Evolutionary conservation across 768 basidiomycete genomes (phyloP).

Genomic region (Leccinum imitatum): DNA sequence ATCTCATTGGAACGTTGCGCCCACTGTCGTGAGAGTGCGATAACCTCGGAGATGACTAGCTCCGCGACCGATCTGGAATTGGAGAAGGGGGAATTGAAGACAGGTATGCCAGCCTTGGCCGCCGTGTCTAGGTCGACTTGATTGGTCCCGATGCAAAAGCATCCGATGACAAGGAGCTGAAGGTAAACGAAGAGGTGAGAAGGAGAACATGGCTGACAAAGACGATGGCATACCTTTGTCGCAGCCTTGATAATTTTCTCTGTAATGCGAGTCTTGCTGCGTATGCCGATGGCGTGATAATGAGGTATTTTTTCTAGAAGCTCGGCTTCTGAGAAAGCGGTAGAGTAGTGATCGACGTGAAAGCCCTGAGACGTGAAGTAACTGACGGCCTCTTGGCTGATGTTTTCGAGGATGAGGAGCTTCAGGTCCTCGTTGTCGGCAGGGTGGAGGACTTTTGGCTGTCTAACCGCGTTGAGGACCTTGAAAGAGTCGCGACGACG

Average conservation of each 20-base stretch:
- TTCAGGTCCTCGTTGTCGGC: constrained; percentile 77
- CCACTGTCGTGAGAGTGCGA: constrained; percentile 92
- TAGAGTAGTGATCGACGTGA: constrained; percentile 85
- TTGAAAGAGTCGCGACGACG: constrained; percentile 36
- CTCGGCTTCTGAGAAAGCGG: constrained; percentile 91
- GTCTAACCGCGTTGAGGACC: constrained; percentile 41
- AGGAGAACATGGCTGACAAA: not conserved
- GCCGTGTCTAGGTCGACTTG: constrained; percentile 91
- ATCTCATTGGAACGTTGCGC: constrained; percentile 88
- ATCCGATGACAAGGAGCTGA: constrained; percentile 93
- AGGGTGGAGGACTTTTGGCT: constrained; percentile 75
- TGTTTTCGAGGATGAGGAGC: constrained; percentile 91
- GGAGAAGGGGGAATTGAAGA: constrained; percentile 99
- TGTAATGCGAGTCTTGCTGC: constrained; percentile 97
- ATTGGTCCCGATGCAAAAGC: constrained; percentile 99
- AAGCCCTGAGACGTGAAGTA: constrained; percentile 82
- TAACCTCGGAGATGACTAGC: constrained; percentile 91
- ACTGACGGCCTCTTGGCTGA: constrained; percentile 85
- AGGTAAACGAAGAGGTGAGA: constrained; percentile 1
- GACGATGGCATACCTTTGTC: constrained; percentile 57
- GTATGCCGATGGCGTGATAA: constrained; percentile 95
- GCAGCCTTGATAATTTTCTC: constrained; percentile 85
- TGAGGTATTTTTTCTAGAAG: constrained; percentile 77
- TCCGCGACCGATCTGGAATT: constrained; percentile 99
- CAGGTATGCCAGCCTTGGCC: constrained; percentile 86